Percentiles rank a stretch among this genome's conserved stretches.
Evolutionary conservation across 106 monocot genomes (phyloP).

Genomic region (Acanthochlamys bracteata): DNA sequence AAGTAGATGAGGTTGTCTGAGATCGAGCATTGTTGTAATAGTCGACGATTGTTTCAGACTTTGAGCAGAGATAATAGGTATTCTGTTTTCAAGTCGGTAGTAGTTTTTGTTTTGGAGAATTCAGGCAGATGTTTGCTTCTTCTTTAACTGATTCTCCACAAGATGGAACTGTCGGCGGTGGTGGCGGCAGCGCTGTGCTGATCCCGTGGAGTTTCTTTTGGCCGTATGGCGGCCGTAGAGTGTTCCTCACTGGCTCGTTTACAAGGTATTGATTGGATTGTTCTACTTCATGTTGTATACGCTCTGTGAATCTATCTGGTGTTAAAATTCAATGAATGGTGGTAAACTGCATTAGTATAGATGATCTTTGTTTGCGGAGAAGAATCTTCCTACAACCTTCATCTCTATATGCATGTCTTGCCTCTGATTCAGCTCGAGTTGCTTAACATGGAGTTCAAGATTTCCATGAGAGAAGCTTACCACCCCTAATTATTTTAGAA

Average conservation of each 20-base stretch:
- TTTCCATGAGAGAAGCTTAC: too few species aligned
- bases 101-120: not conserved
- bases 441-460: too few species aligned
- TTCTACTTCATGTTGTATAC: not conserved
- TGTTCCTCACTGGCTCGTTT: constrained; percentile 66
- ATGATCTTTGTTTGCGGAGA: too few species aligned
- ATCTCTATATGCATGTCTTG: too few species aligned
- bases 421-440: too few species aligned
- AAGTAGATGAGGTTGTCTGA: not conserved
- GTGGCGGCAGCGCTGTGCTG: constrained; percentile 11
- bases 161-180: not conserved
- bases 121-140: constrained; percentile 33
- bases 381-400: too few species aligned
- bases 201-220: constrained; percentile 68
- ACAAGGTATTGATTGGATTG: constrained; percentile 32
- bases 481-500: too few species aligned
- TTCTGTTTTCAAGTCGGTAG: not conserved
- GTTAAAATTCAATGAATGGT: too few species aligned
- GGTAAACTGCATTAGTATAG: too few species aligned
- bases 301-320: not conserved
- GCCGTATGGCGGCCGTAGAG: constrained; percentile 73
- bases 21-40: not conserved
- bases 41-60: not conserved
- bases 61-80: not conserved
- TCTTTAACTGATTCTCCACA: constrained; percentile 23